Evolutionary conservation across 352 stramenopile species (phyloP).

Genomic region (Thraustochytrium sp.): DNA sequence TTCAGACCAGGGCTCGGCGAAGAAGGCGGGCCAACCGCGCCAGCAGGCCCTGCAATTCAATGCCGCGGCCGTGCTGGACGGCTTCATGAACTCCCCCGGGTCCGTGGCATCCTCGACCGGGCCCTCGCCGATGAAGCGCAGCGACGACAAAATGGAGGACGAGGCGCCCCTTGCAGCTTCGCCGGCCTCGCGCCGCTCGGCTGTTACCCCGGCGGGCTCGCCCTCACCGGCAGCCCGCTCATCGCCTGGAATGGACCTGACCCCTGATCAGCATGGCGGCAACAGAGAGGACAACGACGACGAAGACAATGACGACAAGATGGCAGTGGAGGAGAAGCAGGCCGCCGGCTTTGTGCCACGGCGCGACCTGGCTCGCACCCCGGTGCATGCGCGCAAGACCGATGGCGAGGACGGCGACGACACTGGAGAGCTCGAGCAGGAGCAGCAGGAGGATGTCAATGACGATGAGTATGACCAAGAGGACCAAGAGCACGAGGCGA

Average conservation of each 20-base stretch:
- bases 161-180: no score
- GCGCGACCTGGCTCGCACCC: no score
- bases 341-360: no score
- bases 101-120: background rate
- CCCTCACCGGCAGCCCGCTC: background rate
- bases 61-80: background rate
- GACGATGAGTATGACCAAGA: background rate
- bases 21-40: background rate
- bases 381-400: no score
- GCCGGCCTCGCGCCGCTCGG: no score
- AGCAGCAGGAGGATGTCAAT: background rate
- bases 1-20: background rate
- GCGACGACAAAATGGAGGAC: background rate
- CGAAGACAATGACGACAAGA: background rate
- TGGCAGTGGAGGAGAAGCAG: background rate
- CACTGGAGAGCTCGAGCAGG: background rate
- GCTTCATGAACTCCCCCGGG: constrained; percentile 20
- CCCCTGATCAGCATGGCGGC: background rate
- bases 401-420: background rate
- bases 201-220: no score
- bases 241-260: background rate
- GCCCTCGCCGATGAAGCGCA: background rate
- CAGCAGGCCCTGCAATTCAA: background rate
- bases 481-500: background rate
- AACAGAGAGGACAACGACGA: background rate